Conservation (phyloP, 2,329 filamentous ascomycete species). For the Phyllachora maydis region DNA sequence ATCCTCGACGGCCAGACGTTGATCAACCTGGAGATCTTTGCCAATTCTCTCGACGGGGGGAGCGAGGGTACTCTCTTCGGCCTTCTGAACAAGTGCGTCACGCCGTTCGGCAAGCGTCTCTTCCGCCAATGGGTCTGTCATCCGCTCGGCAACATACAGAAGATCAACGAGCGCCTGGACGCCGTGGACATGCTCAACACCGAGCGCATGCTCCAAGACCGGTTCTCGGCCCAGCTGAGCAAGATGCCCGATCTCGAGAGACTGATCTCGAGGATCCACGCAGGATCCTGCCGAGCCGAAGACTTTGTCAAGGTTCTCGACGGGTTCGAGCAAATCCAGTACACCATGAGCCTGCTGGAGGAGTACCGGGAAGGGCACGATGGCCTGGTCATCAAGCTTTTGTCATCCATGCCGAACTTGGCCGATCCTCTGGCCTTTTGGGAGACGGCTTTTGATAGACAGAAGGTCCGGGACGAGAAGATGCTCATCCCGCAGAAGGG, state of each 20-base stretch:
- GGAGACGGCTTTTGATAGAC: conserved; percentile 80
- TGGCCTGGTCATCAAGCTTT: conserved; percentile 69
- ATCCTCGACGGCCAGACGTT: conserved; percentile 90
- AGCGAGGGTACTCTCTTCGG: conserved; percentile 73
- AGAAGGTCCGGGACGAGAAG: conserved; percentile 57
- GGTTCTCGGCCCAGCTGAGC: conserved; percentile 71
- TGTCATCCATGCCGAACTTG: conserved; percentile 72
- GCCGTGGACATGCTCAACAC: conserved; percentile 85
- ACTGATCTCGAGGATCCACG: conserved; percentile 84
- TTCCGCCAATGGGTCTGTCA: conserved; percentile 97
- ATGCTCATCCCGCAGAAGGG: conserved; percentile 70
- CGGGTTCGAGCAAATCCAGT: conserved; percentile 94
- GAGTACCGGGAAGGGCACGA: conserved; percentile 55
- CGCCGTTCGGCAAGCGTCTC: conserved; percentile 88
- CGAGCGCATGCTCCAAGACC: conserved; percentile 60
- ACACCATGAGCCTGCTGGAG: conserved; percentile 65
- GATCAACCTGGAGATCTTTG: conserved; percentile 94
- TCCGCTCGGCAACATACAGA: conserved; percentile 65
- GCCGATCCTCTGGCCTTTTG: conserved; percentile 56
- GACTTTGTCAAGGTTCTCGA: conserved; percentile 90
- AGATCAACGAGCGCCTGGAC: conserved; percentile 85
- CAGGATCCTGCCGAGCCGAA: conserved; percentile 69
- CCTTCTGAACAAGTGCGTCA: conserved; percentile 84
- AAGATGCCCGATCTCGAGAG: conserved; percentile 90
- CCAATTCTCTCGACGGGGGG: conserved; percentile 78